Evolutionary conservation across 345 rosid species (phyloP).

Genomic region (Eucalyptus camaldulensis): DNA sequence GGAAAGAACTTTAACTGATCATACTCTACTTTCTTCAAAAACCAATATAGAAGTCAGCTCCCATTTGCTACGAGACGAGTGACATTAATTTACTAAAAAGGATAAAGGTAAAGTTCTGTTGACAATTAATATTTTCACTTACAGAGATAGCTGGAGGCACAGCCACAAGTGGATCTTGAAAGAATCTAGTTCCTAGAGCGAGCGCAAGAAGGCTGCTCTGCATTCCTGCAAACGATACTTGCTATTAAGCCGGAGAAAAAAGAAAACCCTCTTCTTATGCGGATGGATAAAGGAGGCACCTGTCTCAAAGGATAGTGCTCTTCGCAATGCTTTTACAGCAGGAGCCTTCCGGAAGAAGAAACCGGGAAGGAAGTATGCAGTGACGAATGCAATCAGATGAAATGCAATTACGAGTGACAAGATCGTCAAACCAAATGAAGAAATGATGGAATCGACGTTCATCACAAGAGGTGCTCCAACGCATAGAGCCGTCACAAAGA

Average conservation of each 20-base stretch:
- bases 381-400: too few species aligned
- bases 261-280: background rate
- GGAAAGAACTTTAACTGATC: background rate
- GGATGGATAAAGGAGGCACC: background rate
- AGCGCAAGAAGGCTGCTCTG: conserved; percentile 95
- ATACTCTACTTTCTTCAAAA: background rate
- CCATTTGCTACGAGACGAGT: background rate
- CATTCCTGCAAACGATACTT: conserved; percentile 45
- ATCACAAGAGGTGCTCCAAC: too few species aligned
- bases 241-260: background rate
- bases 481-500: too few species aligned
- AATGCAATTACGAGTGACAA: too few species aligned
- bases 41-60: background rate
- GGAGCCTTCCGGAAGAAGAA: too few species aligned
- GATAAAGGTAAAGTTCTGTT: background rate
- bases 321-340: too few species aligned
- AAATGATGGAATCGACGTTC: too few species aligned
- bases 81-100: background rate
- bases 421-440: too few species aligned
- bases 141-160: conserved; percentile 90
- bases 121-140: conserved; percentile 4
- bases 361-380: too few species aligned
- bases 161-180: conserved; percentile 85
- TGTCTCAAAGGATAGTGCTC: too few species aligned
- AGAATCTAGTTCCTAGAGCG: conserved; percentile 80